Conservation (phyloP, 2,329 filamentous ascomycete genomes). For the Botryotinia globosa region DNA sequence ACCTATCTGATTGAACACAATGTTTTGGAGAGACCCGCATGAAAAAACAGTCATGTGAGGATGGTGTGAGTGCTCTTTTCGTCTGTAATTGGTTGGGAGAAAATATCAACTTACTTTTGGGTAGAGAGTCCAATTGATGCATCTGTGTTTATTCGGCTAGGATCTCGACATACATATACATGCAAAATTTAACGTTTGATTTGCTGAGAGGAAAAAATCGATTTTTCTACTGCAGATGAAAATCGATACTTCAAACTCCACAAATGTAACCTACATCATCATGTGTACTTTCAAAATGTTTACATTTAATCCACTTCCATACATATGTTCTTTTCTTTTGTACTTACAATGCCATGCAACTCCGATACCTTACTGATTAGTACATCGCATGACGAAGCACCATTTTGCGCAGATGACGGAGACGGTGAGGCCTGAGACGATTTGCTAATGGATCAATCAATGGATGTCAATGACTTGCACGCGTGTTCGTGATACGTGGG, state of each 20-base stretch:
- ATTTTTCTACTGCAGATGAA: conserved; percentile 3
- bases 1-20: conserved; percentile 24
- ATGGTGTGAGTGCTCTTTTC: conserved; percentile 32
- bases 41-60: conserved; percentile 36
- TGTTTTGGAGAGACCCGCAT: conserved; percentile 35
- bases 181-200: conserved; percentile 1
- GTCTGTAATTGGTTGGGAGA: conserved; percentile 27
- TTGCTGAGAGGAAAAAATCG: neutral
- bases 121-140: conserved; percentile 10
- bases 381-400: neutral
- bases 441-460: neutral
- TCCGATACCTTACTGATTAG: conserved; percentile 4
- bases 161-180: conserved; percentile 9
- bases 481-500: neutral
- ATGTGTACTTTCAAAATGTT: conserved; percentile 11
- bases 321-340: conserved; percentile 5
- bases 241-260: conserved; percentile 15
- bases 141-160: conserved; percentile 8
- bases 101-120: neutral
- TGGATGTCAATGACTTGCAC: conserved; percentile 6
- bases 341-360: conserved; percentile 10
- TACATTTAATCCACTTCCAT: conserved; percentile 11
- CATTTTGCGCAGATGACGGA: conserved; percentile 8
- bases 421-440: conserved; percentile 11
- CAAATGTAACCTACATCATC: conserved; percentile 20